These are phyloP conservation scores for Trypanosoma rangeli DNA, from an alignment of 208 protist genomes.

Conservation along the genomic window DNA sequence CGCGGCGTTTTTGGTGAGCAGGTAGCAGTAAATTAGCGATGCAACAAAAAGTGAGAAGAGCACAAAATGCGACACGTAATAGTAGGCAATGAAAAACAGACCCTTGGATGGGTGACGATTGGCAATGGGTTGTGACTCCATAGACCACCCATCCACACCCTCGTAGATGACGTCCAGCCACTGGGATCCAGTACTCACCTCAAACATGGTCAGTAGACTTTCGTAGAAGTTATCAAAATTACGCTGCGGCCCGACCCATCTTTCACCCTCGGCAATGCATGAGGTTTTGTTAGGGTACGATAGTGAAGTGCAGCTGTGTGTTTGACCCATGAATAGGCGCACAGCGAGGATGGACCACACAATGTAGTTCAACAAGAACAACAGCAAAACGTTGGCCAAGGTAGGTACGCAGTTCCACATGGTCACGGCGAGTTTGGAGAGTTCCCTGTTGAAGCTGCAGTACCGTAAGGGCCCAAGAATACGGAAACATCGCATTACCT, in stretches of 20 bases:
- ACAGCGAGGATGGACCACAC: slow-evolving; percentile 92
- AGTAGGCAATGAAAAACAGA: slow-evolving; percentile 90
- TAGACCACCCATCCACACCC: slow-evolving; percentile 72
- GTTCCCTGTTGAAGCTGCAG: slow-evolving; percentile 53
- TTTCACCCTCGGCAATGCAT: slow-evolving; percentile 32
- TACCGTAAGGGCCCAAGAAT: slow-evolving; percentile 72
- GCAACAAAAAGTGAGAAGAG: slow-evolving; percentile 91
- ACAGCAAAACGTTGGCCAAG: slow-evolving; percentile 80
- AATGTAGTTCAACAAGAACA: slow-evolving; percentile 91
- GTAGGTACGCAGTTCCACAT: slow-evolving; percentile 82
- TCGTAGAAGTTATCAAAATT: slow-evolving; percentile 92
- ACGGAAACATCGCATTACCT: slow-evolving; percentile 84
- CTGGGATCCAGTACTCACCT: slow-evolving; percentile 89
- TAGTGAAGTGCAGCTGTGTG: slow-evolving; percentile 68
- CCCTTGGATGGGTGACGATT: slow-evolving; percentile 73
- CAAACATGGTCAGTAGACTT: slow-evolving; percentile 88
- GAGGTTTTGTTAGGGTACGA: slow-evolving; percentile 41
- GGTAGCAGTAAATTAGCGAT: slow-evolving; percentile 88
- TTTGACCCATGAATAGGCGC: slow-evolving; percentile 88
- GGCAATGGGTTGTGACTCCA: slow-evolving; percentile 35
- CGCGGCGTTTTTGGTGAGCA: slow-evolving; percentile 62
- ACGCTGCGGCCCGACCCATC: slow-evolving; percentile 49
- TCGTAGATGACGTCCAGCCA: slow-evolving; percentile 87
- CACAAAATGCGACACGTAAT: slow-evolving; percentile 88
- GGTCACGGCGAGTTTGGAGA: slow-evolving; percentile 61